Base-by-base conservation (phyloP, 768 basidiomycete genomes). In the Podaxis sp. region DNA sequence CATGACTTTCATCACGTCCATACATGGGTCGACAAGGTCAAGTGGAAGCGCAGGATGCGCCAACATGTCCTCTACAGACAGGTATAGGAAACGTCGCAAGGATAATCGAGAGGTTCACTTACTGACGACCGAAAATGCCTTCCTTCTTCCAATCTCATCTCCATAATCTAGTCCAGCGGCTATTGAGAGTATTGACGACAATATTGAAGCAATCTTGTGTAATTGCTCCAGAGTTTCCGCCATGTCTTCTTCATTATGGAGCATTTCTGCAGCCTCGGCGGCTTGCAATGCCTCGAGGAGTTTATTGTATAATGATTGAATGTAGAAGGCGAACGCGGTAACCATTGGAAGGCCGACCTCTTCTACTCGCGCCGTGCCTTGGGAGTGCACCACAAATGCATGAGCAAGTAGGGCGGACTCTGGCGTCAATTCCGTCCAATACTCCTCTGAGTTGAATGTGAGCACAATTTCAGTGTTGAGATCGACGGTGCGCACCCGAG, bases 91-190 rank as follows among this genome's bases (percentile, higher is more conserved):
- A 9, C 44, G 15, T 17, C 17, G 24, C 44, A 39, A 55, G 22
- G 38, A 19, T 17, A 39, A 62, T 33, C 2, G 17, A 42, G 55
- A 56, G 48, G 39, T 36, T 33, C n/a, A 87, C 91, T 75, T 70
- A 90, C 95, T 87, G 67, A 95, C 88, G 30, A 98, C 88, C 49
- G 87, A 83, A 70, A 95, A 95, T 77, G 95, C 91, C 75, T 93
- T 95, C 61, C 96, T 78, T 59, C 96, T 76, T 8, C 96, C 96
- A 69, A 96, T 95, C 73, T 98, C 96, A 73, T 99, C 96, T 26
- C 87, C 87, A 67, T 96, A 98, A 73, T 99, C 96, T 46, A 95
- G 77, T 66, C 89, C 88, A 33, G 93, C 81, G 0, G 92, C 90
- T 64, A 97, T 84, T 60, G 84, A 84, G 38, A 98, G 80, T 68